A percentile compares a stretch with the other conserved stretches of the same genome.
These are phyloP conservation scores for Aspergillus coremiiformis DNA, from an alignment of 495 filamentous ascomycete species.

Conservation along the genomic window DNA sequence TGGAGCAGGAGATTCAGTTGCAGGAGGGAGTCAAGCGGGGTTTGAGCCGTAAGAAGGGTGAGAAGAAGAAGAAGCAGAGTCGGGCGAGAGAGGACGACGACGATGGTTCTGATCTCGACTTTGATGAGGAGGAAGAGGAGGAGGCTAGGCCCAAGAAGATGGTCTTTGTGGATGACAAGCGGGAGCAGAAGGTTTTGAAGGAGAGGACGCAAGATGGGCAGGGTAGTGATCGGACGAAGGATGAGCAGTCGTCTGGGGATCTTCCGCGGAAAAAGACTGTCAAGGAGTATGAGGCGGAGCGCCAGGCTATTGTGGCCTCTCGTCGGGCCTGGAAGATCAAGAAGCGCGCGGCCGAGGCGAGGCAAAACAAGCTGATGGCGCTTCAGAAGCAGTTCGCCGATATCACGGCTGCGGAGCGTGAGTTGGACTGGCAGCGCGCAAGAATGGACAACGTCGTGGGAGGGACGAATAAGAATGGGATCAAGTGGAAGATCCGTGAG, in stretches of 20 bases:
- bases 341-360: conserved; percentile 42
- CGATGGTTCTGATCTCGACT: conserved; percentile 25
- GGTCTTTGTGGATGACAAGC: conserved; percentile 49
- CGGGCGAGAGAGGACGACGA: conserved; percentile 24
- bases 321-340: conserved; percentile 40
- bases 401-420: conserved; percentile 63
- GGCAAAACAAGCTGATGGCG: conserved; percentile 50
- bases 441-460: conserved; percentile 75
- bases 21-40: conserved; percentile 30
- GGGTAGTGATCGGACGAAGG: conserved; percentile 20
- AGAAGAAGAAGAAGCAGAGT: conserved; percentile 18
- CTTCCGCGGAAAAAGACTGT: conserved; percentile 30
- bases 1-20: conserved; percentile 47
- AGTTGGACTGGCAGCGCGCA: conserved; percentile 69
- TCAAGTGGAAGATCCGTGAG: conserved; percentile 76
- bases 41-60: conserved; percentile 21
- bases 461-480: conserved; percentile 70
- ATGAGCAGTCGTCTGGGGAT: conserved; percentile 23
- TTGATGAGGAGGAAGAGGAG: conserved; percentile 10
- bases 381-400: conserved; percentile 63
- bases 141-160: conserved; percentile 36
- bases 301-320: conserved; percentile 34
- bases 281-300: conserved; percentile 36
- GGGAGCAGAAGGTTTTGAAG: conserved; percentile 41
- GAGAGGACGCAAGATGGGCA: conserved; percentile 15